phyloP scores from a whole-genome alignment of 2,329 filamentous ascomycete species.

The Colletotrichum sansevieriae region DNA sequence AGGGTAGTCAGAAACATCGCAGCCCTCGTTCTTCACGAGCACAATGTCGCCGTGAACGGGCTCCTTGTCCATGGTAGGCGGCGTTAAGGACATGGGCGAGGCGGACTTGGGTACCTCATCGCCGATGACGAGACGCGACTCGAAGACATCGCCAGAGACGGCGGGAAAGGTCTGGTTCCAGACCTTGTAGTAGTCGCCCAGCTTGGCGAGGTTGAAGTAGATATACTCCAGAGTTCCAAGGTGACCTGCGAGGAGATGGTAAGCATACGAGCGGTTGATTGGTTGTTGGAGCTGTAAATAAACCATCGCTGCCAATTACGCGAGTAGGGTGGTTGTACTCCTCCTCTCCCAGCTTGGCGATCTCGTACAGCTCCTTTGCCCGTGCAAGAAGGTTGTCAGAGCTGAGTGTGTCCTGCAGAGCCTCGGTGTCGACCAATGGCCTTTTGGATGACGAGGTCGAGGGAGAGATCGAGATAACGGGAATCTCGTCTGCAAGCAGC shows the following conservation, averaged over 20 bases:
- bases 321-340: slow-evolving; percentile 78
- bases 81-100: slow-evolving; percentile 74
- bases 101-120: slow-evolving; percentile 63
- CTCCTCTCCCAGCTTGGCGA: slow-evolving; percentile 69
- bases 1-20: slow-evolving; percentile 74
- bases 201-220: slow-evolving; percentile 63
- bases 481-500: slow-evolving; percentile 34
- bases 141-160: slow-evolving; percentile 69
- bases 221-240: slow-evolving; percentile 75
- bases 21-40: slow-evolving; percentile 74
- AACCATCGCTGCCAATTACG: slow-evolving; percentile 77
- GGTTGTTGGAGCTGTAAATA: slow-evolving; percentile 3
- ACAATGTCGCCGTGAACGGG: slow-evolving; percentile 71
- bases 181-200: slow-evolving; percentile 72
- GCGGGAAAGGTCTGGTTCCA: slow-evolving; percentile 75
- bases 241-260: slow-evolving; percentile 63
- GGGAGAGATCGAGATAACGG: slow-evolving; percentile 15
- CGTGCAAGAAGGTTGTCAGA: slow-evolving; percentile 68
- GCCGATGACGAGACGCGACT: slow-evolving; percentile 70
- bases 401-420: slow-evolving; percentile 69
- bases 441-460: slow-evolving; percentile 43
- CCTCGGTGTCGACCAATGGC: slow-evolving; percentile 65
- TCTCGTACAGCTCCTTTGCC: slow-evolving; percentile 71
- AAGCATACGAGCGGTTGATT: slow-evolving; percentile 33
- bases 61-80: slow-evolving; percentile 71